Evolutionary conservation across 148 eudicot species (phyloP).

Genomic region (Amaranthus palmeri): DNA sequence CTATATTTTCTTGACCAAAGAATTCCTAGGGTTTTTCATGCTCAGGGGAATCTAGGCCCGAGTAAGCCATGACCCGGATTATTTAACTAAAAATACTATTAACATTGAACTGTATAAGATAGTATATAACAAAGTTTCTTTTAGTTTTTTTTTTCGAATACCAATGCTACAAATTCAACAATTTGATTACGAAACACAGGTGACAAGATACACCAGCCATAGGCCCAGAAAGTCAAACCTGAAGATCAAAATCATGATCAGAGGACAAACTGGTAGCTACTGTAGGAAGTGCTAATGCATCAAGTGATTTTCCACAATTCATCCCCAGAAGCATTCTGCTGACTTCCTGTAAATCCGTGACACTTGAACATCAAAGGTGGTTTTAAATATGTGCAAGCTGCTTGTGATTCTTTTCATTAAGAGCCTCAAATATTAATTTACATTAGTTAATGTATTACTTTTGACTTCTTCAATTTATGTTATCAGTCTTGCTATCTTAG

Average conservation of each 20-base stretch:
- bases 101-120: too few species aligned
- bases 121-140: background rate
- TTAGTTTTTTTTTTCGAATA: background rate
- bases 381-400: background rate
- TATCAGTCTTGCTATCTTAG: too few species aligned
- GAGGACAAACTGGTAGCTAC: conserved; percentile 52
- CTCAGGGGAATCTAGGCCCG: background rate
- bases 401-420: too few species aligned
- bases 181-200: background rate
- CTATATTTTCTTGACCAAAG: background rate
- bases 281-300: conserved; percentile 41
- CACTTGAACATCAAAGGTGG: conserved; percentile 5
- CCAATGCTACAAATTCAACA: background rate
- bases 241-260: conserved; percentile 76
- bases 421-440: too few species aligned
- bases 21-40: background rate
- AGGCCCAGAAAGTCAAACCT: conserved; percentile 37
- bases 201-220: background rate
- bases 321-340: conserved; percentile 76
- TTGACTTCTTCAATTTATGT: too few species aligned
- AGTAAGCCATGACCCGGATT: too few species aligned
- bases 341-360: conserved; percentile 56
- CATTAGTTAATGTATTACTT: too few species aligned
- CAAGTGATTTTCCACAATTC: conserved; percentile 79
- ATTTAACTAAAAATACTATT: too few species aligned